Base-by-base conservation (phyloP, 345 rosid genomes). In the Pelargonium nanum region DNA sequence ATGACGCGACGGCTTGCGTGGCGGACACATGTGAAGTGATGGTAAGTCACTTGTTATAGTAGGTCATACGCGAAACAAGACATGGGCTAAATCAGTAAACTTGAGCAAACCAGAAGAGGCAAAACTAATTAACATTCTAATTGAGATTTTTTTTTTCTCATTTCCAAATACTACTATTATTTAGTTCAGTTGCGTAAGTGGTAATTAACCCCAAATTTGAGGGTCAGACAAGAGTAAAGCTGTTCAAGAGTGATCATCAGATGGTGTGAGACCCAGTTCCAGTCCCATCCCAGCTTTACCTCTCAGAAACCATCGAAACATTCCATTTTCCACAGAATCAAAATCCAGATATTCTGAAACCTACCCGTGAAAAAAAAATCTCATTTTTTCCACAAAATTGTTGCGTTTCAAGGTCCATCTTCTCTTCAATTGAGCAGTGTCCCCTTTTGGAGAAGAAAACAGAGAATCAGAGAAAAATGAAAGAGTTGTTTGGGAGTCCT, bases 401-500 rank as follows among this genome's bases (percentile, higher is more conserved):
- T 5, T 34, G 45, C 12, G 13, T 34, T 28, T 28, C 34, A 28
- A 28, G 8, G n/a, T n/a, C n/a, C n/a, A n/a, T n/a, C n/a, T n/a
- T n/a, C n/a, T n/a, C n/a, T 28, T 28, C 34, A 28, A 28, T 28
- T 4, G 34, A 28, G 8, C 45, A 10, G 54, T 51, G 54, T 45
- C n/a, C n/a, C n/a, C n/a, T n/a, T n/a, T n/a, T n/a, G n/a, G n/a
- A n/a, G n/a, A n/a, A n/a, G n/a, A n/a, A n/a, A n/a, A n/a, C n/a
- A n/a, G n/a, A n/a, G 13, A 7, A 2, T 2, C 4, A 19, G 5
- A 7, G 54, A 19, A 16, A 51, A 19, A 51, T 51, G 54, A 51
- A 51, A 16, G 54, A 51, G 54, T 19, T 51, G 54, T 51, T 51
- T 51, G 54, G 54, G 22, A 19, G 54, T 51, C 54, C 54, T 17